Evolutionary conservation across 225 moss, liverwort and hornwort genomes (phyloP).

Genomic region (Marchantia paleacea): DNA sequence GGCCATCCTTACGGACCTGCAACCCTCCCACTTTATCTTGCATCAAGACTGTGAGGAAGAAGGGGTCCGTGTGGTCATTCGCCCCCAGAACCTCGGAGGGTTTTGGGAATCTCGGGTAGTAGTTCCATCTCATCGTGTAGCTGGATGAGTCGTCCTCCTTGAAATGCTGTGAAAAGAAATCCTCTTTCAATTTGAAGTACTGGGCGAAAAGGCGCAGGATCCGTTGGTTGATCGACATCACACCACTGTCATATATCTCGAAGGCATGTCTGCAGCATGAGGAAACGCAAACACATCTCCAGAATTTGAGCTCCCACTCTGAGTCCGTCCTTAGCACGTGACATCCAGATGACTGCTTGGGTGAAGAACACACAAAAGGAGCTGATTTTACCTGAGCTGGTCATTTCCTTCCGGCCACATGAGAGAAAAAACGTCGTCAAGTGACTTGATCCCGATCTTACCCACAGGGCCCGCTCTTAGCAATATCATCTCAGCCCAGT

Average conservation of each 20-base stretch:
- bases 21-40: constrained; percentile 72
- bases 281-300: no score
- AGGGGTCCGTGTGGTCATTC: constrained; percentile 64
- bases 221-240: not conserved
- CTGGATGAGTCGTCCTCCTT: constrained; percentile 44
- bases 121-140: constrained; percentile 58
- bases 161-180: constrained; percentile 43
- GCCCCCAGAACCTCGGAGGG: constrained; percentile 61
- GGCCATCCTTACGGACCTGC: constrained; percentile 56
- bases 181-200: constrained; percentile 27
- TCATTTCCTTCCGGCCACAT: no score
- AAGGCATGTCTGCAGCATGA: not conserved
- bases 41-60: constrained; percentile 57
- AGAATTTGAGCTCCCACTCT: no score
- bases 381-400: no score
- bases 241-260: not conserved
- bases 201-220: not conserved
- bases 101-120: constrained; percentile 68
- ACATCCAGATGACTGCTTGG: no score
- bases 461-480: not conserved
- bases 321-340: no score
- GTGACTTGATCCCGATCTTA: not conserved
- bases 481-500: no score
- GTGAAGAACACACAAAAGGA: no score
- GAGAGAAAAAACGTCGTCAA: no score